These are phyloP conservation scores for Pichia membranifaciens DNA, from an alignment of 805 yeast species.

Conservation along the genomic window DNA sequence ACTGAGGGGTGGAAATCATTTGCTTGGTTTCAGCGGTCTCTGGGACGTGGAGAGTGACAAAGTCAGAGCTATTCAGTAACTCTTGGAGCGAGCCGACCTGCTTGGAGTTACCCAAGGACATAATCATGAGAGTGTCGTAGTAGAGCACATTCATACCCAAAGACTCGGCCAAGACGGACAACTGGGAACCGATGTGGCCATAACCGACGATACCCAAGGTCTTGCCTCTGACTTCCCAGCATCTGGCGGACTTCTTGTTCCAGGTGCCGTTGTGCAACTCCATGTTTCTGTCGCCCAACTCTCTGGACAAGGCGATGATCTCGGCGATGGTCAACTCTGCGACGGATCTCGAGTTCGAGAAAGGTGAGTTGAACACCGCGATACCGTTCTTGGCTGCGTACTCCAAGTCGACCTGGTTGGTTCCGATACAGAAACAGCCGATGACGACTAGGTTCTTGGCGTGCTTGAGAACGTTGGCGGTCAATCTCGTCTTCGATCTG, in stretches of 20 bases:
- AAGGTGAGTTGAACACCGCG: constrained; percentile 89
- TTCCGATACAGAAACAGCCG: constrained; percentile 99
- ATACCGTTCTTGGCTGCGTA: constrained; percentile 89
- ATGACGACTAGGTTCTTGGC: constrained; percentile 86
- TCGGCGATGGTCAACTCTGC: constrained; percentile 97
- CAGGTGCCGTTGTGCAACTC: constrained; percentile 96
- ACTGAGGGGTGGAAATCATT: constrained; percentile 82
- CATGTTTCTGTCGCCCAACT: constrained; percentile 91
- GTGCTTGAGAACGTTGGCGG: constrained; percentile 68
- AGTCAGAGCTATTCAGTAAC: constrained; percentile 74
- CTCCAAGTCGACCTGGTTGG: constrained; percentile 93
- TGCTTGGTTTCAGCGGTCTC: constrained; percentile 89
- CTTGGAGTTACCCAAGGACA: constrained; percentile 95
- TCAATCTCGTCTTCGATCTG: constrained; percentile 91
- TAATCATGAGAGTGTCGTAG: constrained; percentile 86
- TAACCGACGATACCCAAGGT: constrained; percentile 96
- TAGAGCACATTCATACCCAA: constrained; percentile 96
- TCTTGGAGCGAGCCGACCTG: constrained; percentile 85
- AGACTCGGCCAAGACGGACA: constrained; percentile 93
- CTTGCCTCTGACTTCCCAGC: constrained; percentile 99
- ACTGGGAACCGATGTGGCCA: constrained; percentile 97
- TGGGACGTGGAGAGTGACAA: constrained; percentile 91
- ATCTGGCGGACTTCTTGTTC: constrained; percentile 91
- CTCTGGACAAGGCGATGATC: constrained; percentile 90
- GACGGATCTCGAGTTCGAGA: constrained; percentile 96